Evolutionary conservation across 352 stramenopile genomes (phyloP), one percentile per base, ranked within the genome.

Genomic region (Plasmopara muralis): DNA sequence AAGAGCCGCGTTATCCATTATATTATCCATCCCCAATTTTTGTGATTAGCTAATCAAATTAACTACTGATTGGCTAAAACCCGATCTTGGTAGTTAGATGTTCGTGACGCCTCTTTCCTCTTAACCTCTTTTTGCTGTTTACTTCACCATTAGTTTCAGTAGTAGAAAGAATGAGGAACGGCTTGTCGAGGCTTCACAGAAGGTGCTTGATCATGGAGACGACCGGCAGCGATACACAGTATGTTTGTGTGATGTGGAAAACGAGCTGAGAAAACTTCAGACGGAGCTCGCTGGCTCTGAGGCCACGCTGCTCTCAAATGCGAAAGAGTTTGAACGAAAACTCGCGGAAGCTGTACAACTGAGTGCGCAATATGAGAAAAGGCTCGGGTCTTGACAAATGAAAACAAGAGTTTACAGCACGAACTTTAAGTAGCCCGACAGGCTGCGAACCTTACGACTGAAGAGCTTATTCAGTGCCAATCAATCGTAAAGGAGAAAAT

Each of bases 351-450:
- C 7, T 20, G 49, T 6, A n/a, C n/a, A 62, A 43, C 12, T 28
- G 43, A 33, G 35, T 43, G 39, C 30, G 20, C 39, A 66, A 28
- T 40, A 54, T 16, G 52, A 66, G 18, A 57, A 62, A 50, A 38
- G 30, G 18, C 15, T 20, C 40, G 25, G 12, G 16, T 34, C 12
- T 33, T 66, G 9, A 16, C 40, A 12, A 57, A 57, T 35, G 47
- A 64, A 49, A 62, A 66, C 10, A 53, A 54, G 16, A 25, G 35
- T 7, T 47, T 62, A 34, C 47, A 62, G 33, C 51, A 62, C 8
- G 61, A 66, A 45, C 5, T 62, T 4, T 16, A 18, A 43, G 47
- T 59, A 39, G 51, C 44, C 38, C 47, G 38, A 5, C 51, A 69
- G 16, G 39, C 47, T 2, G 50, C 38, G 2, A 59, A 62, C 16